A percentile compares a stretch with the other conserved stretches of the same genome.
These are phyloP conservation scores for Crithidia brevicula DNA, from an alignment of 208 protist species.

Conservation along the genomic window DNA sequence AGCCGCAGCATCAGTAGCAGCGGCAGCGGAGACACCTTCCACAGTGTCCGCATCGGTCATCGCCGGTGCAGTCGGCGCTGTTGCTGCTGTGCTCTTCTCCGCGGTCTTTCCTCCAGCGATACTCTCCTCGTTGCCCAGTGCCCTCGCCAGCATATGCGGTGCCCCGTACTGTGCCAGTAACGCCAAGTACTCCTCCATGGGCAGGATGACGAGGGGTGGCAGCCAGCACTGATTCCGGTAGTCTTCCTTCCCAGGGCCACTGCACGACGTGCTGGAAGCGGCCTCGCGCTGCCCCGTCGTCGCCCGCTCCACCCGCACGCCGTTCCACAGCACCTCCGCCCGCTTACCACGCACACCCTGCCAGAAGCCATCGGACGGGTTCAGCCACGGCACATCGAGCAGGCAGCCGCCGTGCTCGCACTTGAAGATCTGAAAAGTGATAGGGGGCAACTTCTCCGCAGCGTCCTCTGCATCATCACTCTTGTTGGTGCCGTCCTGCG, in stretches of 20 bases:
- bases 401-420: slow-evolving; percentile 66
- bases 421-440: slow-evolving; percentile 43
- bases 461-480: slow-evolving; percentile 1
- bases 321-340: slow-evolving; percentile 44
- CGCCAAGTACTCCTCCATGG: slow-evolving; percentile 68
- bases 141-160: slow-evolving; percentile 35
- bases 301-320: slow-evolving; percentile 18
- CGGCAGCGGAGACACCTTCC: slow-evolving; percentile 18
- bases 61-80: background rate
- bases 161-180: slow-evolving; percentile 54
- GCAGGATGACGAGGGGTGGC: slow-evolving; percentile 71
- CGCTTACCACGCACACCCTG: slow-evolving; percentile 52
- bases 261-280: background rate
- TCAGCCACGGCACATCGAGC: slow-evolving; percentile 61
- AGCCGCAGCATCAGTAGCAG: background rate
- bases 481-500: background rate
- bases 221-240: slow-evolving; percentile 36
- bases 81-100: background rate
- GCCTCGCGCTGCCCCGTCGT: background rate
- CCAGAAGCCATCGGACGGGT: slow-evolving; percentile 80
- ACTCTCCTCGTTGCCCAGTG: background rate
- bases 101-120: too few relatives aligned
- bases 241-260: slow-evolving; percentile 11
- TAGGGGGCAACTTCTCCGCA: slow-evolving; percentile 19
- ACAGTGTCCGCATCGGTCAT: background rate